phyloP scores from a whole-genome alignment of 805 yeast genomes.

The Scheffersomyces spartinae region DNA sequence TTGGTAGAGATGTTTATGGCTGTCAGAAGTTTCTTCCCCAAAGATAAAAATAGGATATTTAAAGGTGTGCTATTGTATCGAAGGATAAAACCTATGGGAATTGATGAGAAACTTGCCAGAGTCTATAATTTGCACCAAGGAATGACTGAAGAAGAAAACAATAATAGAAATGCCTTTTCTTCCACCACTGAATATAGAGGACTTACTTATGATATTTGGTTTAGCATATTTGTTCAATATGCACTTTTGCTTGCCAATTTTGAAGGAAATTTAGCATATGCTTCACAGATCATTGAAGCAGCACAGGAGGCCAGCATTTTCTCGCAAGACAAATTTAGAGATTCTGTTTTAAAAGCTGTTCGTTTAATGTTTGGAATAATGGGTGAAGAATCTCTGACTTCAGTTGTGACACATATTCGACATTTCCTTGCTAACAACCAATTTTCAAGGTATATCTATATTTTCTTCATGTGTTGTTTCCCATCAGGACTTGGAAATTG shows the following conservation, averaged over 20 bases:
- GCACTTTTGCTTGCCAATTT: conserved; percentile 53
- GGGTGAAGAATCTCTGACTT: conserved; percentile 38
- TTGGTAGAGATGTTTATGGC: conserved; percentile 73
- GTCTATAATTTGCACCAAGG: conserved; percentile 56
- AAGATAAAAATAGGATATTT: conserved; percentile 59
- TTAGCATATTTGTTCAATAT: conserved; percentile 68
- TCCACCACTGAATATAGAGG: conserved; percentile 63
- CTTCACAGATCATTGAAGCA: conserved; percentile 45
- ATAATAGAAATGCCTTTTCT: conserved; percentile 24
- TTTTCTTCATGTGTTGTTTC: conserved; percentile 56
- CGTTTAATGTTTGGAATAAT: conserved; percentile 46
- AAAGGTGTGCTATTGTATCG: conserved; percentile 56
- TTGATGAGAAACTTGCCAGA: conserved; percentile 65
- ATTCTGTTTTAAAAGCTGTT: conserved; percentile 49
- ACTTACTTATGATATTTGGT: conserved; percentile 71
- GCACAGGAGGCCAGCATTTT: conserved; percentile 77
- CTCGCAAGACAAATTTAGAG: conserved; percentile 48
- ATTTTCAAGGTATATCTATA: conserved; percentile 59
- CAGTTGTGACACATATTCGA: conserved; percentile 48
- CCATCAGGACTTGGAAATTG: conserved; percentile 48
- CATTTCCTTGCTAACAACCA: conserved; percentile 56
- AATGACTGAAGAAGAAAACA: conserved; percentile 18
- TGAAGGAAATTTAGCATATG: conserved; percentile 50
- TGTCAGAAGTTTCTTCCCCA: conserved; percentile 68
- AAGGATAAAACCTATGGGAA: conserved; percentile 46